Percentiles rank a stretch among this genome's conserved stretches.
phyloP scores from a whole-genome alignment of 768 basidiomycete species.

The Psilocybe azurescens region DNA sequence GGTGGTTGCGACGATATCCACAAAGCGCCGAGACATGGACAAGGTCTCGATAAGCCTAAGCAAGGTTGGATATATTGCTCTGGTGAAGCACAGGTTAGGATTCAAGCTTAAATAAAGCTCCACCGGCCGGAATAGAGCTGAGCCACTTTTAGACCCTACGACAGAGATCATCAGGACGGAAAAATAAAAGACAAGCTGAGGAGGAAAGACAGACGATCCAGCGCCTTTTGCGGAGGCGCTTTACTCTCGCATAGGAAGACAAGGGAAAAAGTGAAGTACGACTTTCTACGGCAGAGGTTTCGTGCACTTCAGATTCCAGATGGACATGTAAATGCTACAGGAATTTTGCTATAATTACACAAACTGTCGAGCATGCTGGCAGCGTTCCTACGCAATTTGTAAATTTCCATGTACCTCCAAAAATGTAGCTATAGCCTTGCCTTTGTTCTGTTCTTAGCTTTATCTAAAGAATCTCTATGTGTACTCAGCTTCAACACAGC shows the following conservation, averaged over 20 bases:
- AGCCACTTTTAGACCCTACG: slow-evolving; percentile 31
- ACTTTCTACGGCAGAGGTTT: too few relatives aligned
- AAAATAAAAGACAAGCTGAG: slow-evolving; percentile 33
- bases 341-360: too few relatives aligned
- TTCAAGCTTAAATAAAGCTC: slow-evolving; percentile 50
- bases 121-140: slow-evolving; percentile 41
- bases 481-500: too few relatives aligned
- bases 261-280: too few relatives aligned
- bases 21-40: slow-evolving; percentile 52
- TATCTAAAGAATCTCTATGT: too few relatives aligned
- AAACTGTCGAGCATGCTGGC: too few relatives aligned
- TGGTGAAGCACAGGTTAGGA: slow-evolving; percentile 61
- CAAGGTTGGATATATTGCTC: slow-evolving; percentile 76
- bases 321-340: too few relatives aligned
- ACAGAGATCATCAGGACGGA: slow-evolving; percentile 26
- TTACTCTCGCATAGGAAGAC: not conserved
- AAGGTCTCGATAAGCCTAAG: slow-evolving; percentile 55
- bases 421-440: too few relatives aligned
- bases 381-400: too few relatives aligned
- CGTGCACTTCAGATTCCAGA: too few relatives aligned
- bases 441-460: too few relatives aligned
- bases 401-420: too few relatives aligned
- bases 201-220: slow-evolving; percentile 8
- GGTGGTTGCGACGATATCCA: slow-evolving; percentile 56
- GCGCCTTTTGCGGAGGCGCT: not conserved